Evolutionary conservation across 805 yeast genomes (phyloP).

Genomic region (Saturnispora ahearnii): DNA sequence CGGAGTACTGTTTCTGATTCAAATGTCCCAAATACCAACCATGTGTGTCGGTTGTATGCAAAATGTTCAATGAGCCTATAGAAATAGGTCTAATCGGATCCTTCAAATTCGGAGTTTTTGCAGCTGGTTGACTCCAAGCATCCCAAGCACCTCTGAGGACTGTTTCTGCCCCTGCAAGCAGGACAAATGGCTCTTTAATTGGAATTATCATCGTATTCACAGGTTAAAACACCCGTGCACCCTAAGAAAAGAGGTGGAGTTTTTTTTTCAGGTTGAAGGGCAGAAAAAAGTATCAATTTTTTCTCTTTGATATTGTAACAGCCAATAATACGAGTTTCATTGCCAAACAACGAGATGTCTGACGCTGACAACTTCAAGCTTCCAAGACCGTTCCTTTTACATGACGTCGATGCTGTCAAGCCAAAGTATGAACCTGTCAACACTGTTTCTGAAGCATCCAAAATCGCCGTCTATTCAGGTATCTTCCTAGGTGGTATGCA

Average conservation of each 20-base stretch:
- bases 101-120: background rate
- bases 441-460: conserved; percentile 24
- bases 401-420: conserved; percentile 3
- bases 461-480: conserved; percentile 24
- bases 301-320: background rate
- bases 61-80: conserved; percentile 70
- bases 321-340: background rate
- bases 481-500: conserved; percentile 30
- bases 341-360: conserved; percentile 3
- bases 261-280: background rate
- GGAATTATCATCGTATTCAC: background rate
- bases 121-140: background rate
- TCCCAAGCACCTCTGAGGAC: background rate
- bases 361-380: conserved; percentile 13
- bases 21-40: conserved; percentile 93
- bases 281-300: background rate
- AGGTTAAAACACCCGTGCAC: background rate
- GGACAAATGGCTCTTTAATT: background rate
- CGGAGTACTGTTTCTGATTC: conserved; percentile 66
- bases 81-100: conserved; percentile 2
- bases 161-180: background rate
- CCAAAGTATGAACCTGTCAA: conserved; percentile 23
- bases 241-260: background rate
- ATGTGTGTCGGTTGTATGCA: conserved; percentile 96
- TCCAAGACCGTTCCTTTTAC: conserved; percentile 26